These are phyloP conservation scores for Hydrangea macrophylla DNA, from an alignment of 148 eudicot species.

Conservation along the genomic window DNA sequence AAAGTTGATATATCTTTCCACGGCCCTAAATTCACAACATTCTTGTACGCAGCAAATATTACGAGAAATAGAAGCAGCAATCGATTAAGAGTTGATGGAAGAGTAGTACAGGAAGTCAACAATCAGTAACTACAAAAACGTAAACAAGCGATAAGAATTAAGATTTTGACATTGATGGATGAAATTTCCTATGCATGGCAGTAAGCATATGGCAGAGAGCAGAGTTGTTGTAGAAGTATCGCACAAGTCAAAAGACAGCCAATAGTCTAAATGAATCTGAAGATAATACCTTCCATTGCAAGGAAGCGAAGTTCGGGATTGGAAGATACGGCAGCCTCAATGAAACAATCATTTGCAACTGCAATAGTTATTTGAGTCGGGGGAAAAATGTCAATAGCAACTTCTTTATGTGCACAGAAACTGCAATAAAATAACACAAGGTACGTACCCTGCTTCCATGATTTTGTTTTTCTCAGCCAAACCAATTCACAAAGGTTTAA, in stretches of 20 bases:
- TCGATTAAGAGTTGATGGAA: not conserved
- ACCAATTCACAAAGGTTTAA: slow-evolving; percentile 40
- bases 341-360: slow-evolving; percentile 29
- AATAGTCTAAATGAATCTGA: slow-evolving; percentile 4
- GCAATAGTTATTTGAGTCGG: slow-evolving; percentile 5
- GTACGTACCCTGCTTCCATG: slow-evolving; percentile 36
- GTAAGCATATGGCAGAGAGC: too few relatives aligned
- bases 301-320: slow-evolving; percentile 64
- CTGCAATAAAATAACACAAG: not conserved
- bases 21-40: not conserved
- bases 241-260: not conserved
- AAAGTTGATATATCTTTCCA: not conserved
- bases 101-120: not conserved
- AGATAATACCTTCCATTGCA: slow-evolving; percentile 64
- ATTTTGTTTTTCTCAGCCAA: slow-evolving; percentile 50
- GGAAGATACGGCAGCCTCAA: slow-evolving; percentile 47
- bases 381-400: not conserved
- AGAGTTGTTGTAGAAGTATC: not conserved
- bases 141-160: not conserved
- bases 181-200: not conserved
- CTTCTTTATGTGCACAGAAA: not conserved
- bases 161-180: not conserved
- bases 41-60: not conserved
- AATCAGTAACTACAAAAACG: too few relatives aligned
- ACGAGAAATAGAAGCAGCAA: not conserved